phyloP scores from a whole-genome alignment of 2,329 filamentous ascomycete genomes.

The Calonectria ilicicola region DNA sequence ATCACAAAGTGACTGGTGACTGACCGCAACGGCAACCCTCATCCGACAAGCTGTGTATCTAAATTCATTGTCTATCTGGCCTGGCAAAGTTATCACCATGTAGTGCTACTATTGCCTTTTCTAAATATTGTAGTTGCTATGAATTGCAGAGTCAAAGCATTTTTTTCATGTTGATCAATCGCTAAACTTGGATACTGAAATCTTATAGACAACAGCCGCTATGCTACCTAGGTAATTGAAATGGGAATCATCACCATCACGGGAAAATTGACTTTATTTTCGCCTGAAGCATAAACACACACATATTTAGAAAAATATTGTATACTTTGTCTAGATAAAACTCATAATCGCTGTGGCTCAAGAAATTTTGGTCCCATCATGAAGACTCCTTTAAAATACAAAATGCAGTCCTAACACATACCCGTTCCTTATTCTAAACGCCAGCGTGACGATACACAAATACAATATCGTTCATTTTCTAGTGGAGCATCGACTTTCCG shows the following conservation, averaged over 20 bases:
- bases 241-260: no score
- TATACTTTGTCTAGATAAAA: slow-evolving; percentile 1
- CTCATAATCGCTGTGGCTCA: not conserved
- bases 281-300: not conserved
- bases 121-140: no score
- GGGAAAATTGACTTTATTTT: not conserved
- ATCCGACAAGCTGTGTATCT: no score
- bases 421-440: slow-evolving; percentile 29
- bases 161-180: no score
- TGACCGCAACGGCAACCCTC: not conserved
- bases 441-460: slow-evolving; percentile 10
- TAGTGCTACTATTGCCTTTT: no score
- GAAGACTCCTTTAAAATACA: not conserved
- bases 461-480: not conserved
- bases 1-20: not conserved
- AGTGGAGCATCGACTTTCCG: slow-evolving; percentile 77
- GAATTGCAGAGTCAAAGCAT: no score
- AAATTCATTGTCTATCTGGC: no score
- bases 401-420: not conserved
- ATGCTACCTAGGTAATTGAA: no score
- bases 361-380: not conserved
- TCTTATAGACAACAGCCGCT: no score
- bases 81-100: no score
- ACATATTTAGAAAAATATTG: slow-evolving; percentile 18
- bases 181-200: no score